These are phyloP conservation scores for Raphanus hybrid DNA, from an alignment of 441 rosid species.

Conservation along the genomic window DNA sequence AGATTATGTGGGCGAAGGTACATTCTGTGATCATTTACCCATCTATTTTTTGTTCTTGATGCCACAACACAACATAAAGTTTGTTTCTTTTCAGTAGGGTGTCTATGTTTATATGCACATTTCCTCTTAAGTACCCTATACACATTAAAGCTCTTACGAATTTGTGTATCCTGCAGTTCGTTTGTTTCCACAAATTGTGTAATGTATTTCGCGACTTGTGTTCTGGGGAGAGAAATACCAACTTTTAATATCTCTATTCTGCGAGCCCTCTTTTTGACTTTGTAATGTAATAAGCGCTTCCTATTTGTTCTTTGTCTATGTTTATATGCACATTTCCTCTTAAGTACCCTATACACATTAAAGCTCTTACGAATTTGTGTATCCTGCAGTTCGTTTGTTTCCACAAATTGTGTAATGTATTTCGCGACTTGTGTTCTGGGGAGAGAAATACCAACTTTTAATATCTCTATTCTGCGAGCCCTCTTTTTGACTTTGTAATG, in stretches of 20 bases:
- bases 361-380: slow-evolving; percentile 1
- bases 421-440: slow-evolving; percentile 9
- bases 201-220: neutral
- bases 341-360: neutral
- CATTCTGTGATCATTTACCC: slow-evolving; percentile 6
- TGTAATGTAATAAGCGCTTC: neutral
- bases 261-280: slow-evolving; percentile 8
- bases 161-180: slow-evolving; percentile 1
- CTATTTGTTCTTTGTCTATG: slow-evolving; percentile 30
- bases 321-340: neutral
- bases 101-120: slow-evolving; percentile 20
- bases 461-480: neutral
- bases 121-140: slow-evolving; percentile 3
- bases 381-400: neutral
- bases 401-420: neutral
- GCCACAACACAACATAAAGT: slow-evolving; percentile 1
- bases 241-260: neutral
- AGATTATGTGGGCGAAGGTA: slow-evolving; percentile 90
- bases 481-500: neutral
- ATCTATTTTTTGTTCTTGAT: slow-evolving; percentile 19
- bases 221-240: slow-evolving; percentile 9
- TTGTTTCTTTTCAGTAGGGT: slow-evolving; percentile 23
- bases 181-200: slow-evolving; percentile 3
- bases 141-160: neutral
- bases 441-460: slow-evolving; percentile 13